Evolutionary conservation across 306 rosid genomes (phyloP).

Genomic region (Rosa chinensis): DNA sequence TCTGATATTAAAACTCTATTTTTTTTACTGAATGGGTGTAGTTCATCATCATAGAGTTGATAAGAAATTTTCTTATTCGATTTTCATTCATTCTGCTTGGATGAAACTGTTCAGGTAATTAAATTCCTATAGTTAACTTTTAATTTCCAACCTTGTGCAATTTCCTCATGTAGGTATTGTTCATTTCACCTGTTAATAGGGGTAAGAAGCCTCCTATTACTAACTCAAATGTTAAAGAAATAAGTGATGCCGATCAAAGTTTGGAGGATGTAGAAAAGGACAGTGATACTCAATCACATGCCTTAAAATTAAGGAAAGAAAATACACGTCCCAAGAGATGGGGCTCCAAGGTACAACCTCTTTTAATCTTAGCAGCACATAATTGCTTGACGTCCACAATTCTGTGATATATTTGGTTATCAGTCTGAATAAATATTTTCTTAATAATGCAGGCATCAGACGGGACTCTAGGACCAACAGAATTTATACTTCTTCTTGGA

Average conservation of each 20-base stretch:
- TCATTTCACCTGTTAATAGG: slow-evolving; percentile 65
- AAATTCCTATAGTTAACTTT: not conserved
- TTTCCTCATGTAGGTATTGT: slow-evolving; percentile 57
- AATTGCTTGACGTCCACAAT: slow-evolving; percentile 9
- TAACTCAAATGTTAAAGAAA: slow-evolving; percentile 36
- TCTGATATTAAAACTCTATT: not conserved
- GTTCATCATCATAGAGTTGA: not conserved
- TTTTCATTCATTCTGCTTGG: not conserved
- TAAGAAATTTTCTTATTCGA: not conserved
- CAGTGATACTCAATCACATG: slow-evolving; percentile 18
- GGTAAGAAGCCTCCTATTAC: slow-evolving; percentile 33
- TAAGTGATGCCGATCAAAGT: slow-evolving; percentile 35
- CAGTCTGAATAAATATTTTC: not conserved
- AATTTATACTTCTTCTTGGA: slow-evolving; percentile 82
- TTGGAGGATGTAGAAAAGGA: slow-evolving; percentile 48
- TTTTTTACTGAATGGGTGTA: not conserved
- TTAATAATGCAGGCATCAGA: slow-evolving; percentile 62
- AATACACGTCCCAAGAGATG: slow-evolving; percentile 60
- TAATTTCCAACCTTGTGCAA: slow-evolving; percentile 20
- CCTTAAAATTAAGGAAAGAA: slow-evolving; percentile 48
- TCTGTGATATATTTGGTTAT: slow-evolving; percentile 8
- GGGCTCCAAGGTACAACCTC: slow-evolving; percentile 69
- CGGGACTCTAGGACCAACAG: slow-evolving; percentile 73
- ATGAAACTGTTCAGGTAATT: not conserved
- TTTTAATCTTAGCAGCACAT: slow-evolving; percentile 5